Conservation (phyloP, 306 rosid species). For the Comarum palustre region DNA sequence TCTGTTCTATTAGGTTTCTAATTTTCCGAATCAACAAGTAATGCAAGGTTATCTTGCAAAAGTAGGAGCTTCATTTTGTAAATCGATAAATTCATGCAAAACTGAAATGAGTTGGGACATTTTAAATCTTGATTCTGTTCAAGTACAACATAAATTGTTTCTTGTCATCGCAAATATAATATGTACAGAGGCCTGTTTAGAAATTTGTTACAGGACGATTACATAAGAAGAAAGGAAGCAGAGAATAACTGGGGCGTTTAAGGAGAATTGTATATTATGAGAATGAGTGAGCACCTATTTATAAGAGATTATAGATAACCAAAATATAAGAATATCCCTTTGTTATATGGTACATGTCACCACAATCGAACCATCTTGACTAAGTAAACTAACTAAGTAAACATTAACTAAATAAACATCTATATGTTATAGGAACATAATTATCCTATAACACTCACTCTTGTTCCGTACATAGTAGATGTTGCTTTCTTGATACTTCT, state of each 20-base stretch:
- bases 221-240: neutral
- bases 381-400: too few relatives aligned
- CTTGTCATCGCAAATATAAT: neutral
- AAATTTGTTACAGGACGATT: neutral
- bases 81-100: neutral
- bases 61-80: neutral
- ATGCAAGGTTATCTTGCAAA: neutral
- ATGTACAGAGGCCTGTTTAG: neutral
- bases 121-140: neutral
- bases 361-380: too few relatives aligned
- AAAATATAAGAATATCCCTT: too few relatives aligned
- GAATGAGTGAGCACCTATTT: too few relatives aligned
- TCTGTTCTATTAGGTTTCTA: neutral
- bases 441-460: too few relatives aligned
- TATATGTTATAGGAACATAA: too few relatives aligned
- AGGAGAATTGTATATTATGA: too few relatives aligned
- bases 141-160: neutral
- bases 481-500: too few relatives aligned
- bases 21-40: neutral
- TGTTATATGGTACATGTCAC: too few relatives aligned
- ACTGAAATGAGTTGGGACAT: neutral
- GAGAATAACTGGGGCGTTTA: neutral
- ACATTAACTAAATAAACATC: too few relatives aligned
- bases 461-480: too few relatives aligned
- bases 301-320: too few relatives aligned